Conservation (phyloP, 345 rosid genomes). For the Bruguiera parviflora region DNA sequence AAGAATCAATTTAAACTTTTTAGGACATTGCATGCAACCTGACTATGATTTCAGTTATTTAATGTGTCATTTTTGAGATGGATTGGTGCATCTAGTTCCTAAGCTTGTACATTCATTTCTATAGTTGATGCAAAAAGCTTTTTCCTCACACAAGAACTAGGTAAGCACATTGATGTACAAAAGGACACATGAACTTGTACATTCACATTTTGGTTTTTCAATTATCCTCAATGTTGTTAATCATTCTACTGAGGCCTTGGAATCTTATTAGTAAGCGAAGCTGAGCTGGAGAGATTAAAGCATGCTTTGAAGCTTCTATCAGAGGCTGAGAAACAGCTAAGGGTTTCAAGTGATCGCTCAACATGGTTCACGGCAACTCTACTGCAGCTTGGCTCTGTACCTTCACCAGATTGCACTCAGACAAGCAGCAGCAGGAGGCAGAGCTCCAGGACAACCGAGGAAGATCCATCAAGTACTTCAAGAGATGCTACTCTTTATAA, state of each 20-base stretch:
- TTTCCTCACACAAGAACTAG: neutral
- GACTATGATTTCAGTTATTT: no score
- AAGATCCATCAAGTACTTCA: slow-evolving; percentile 69
- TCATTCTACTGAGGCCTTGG: slow-evolving; percentile 9
- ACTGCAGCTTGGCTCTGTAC: slow-evolving; percentile 84
- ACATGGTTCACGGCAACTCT: slow-evolving; percentile 97
- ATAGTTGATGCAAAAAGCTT: no score
- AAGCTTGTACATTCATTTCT: neutral
- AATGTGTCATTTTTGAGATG: no score
- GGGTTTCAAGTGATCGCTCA: slow-evolving; percentile 84
- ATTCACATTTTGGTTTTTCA: neutral
- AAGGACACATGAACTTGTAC: no score
- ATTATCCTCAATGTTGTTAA: neutral
- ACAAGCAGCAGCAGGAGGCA: slow-evolving; percentile 78
- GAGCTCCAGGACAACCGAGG: slow-evolving; percentile 83
- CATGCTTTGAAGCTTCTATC: slow-evolving; percentile 96
- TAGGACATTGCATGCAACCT: no score
- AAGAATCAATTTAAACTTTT: neutral
- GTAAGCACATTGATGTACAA: neutral
- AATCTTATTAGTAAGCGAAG: slow-evolving; percentile 63
- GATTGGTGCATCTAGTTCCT: neutral
- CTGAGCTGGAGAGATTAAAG: slow-evolving; percentile 79
- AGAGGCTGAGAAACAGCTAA: slow-evolving; percentile 87
- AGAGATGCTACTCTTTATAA: slow-evolving; percentile 55
- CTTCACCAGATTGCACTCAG: slow-evolving; percentile 68